Evolutionary conservation across 208 protist species (phyloP), one percentile per base, ranked within the genome.

Genomic region (Acanthamoeba lenticulata): DNA sequence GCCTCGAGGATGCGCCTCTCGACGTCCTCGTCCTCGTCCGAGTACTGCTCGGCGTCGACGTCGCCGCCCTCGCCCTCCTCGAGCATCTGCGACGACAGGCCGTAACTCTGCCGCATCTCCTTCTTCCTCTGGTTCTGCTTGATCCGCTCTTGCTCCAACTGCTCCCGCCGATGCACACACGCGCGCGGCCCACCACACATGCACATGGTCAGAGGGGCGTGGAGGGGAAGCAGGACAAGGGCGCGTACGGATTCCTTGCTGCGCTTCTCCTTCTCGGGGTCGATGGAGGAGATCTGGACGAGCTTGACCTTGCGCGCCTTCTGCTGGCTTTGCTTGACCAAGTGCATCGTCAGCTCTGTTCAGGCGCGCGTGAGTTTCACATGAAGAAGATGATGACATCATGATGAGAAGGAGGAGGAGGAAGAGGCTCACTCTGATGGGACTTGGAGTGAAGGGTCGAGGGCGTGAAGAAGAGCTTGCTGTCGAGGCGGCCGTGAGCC

Each of bases 391-490:
- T 5, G 13, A 60, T 15, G 21, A 21, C 1, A 27, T 15, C 52
- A 15, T 15, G 15, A 5, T 19, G 29, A 4, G 21, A 27, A 6
- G 29, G 6, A 27, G 40, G 27, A 79, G 29, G 40, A 38, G 69
- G 69, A 29, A 11, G 52, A 27, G 9, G 36, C 69, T 7, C 21
- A 79, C 69, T 89, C 79, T 89, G 79, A 57, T 89, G 79, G 19
- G 79, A 89, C 27, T 89, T 89, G 79, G 79, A 62, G 47, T 89
- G 79, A 24, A 89, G 27, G 17, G 42, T 89, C 36, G 79, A 89
- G 47, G 79, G 79, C 47, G n/a, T 89, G 47, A 89, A 89, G 40
- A 89, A 89, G 29, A 89, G 79, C 47, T 57, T 89, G 79, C 27
- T 36, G 27, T 57, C 44, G 27, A 89, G n/a, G 27, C 45, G 79